These are phyloP conservation scores for Gracilaria caudata DNA, from an alignment of 23 red algal genomes.

Conservation along the genomic window DNA sequence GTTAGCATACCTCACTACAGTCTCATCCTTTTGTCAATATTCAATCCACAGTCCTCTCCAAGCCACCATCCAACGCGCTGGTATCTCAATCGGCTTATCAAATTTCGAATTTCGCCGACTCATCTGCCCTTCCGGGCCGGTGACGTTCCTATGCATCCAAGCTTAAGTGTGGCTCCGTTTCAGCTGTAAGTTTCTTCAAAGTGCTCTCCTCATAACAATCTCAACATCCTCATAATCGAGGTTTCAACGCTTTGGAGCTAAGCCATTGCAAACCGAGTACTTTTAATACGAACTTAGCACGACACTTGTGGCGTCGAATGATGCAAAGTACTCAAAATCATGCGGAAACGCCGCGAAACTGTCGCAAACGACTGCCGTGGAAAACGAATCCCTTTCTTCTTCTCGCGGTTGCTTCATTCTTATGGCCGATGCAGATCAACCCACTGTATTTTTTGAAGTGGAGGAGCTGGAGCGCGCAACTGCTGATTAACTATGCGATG, in stretches of 20 bases:
- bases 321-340: neutral
- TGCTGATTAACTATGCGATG: slow-evolving; percentile 10
- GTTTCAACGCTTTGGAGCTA: neutral
- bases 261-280: neutral
- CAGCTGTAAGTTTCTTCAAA: slow-evolving; percentile 15
- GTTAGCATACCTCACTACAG: neutral
- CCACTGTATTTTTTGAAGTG: slow-evolving; percentile 87
- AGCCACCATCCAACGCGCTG: neutral
- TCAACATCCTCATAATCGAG: neutral
- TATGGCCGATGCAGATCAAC: slow-evolving; percentile 97
- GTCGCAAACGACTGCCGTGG: slow-evolving; percentile 91
- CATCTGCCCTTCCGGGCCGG: slow-evolving; percentile 12
- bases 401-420: slow-evolving; percentile 74
- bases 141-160: slow-evolving; percentile 21
- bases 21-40: slow-evolving; percentile 6
- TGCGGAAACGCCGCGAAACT: slow-evolving; percentile 13
- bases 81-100: neutral
- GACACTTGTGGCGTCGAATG: neutral
- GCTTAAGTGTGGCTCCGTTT: slow-evolving; percentile 6
- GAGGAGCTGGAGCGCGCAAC: slow-evolving; percentile 54
- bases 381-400: slow-evolving; percentile 56
- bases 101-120: slow-evolving; percentile 4
- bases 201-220: neutral
- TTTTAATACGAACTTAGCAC: neutral
- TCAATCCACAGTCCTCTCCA: neutral